phyloP scores from a whole-genome alignment of 2,329 filamentous ascomycete genomes.

The Cladosporium colombiae region DNA sequence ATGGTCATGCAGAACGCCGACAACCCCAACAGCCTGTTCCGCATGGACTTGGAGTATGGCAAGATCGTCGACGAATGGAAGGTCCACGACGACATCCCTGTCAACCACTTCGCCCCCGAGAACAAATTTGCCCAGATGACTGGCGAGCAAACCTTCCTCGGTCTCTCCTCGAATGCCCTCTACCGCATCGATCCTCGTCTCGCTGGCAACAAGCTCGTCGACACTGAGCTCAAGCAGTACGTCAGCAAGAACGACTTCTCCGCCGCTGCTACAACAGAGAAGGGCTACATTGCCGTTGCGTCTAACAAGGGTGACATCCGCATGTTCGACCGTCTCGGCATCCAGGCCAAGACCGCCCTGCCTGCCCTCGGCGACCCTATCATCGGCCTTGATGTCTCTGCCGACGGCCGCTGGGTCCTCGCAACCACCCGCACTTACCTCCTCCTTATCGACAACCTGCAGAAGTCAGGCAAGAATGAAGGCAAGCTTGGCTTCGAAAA shows the following conservation, averaged over 20 bases:
- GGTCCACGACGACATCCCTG: conserved; percentile 91
- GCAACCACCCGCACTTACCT: conserved; percentile 94
- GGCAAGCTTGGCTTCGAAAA: conserved; percentile 98
- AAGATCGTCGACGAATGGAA: conserved; percentile 99
- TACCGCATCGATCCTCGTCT: conserved; percentile 93
- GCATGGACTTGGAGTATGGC: conserved; percentile 96
- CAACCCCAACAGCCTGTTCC: conserved; percentile 88
- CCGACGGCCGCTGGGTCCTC: conserved; percentile 92
- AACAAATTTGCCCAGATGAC: conserved; percentile 99
- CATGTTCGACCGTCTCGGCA: conserved; percentile 91
- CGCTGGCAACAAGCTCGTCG: conserved; percentile 87
- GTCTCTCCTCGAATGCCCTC: conserved; percentile 87
- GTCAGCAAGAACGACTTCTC: conserved; percentile 97
- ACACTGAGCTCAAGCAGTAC: conserved; percentile 92
- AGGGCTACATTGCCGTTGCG: conserved; percentile 94
- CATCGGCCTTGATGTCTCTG: conserved; percentile 90
- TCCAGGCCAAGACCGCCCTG: conserved; percentile 96
- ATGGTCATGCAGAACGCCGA: conserved; percentile 82
- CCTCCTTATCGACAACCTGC: conserved; percentile 85
- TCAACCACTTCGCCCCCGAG: conserved; percentile 88
- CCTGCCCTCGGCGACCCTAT: conserved; percentile 94
- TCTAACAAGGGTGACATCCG: conserved; percentile 98
- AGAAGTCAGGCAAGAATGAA: conserved; percentile 92
- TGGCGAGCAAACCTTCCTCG: conserved; percentile 89
- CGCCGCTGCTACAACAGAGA: conserved; percentile 87